phyloP scores from a whole-genome alignment of 1,284 basidiomycete species.

The Apiotrichum mycotoxinovorans region DNA sequence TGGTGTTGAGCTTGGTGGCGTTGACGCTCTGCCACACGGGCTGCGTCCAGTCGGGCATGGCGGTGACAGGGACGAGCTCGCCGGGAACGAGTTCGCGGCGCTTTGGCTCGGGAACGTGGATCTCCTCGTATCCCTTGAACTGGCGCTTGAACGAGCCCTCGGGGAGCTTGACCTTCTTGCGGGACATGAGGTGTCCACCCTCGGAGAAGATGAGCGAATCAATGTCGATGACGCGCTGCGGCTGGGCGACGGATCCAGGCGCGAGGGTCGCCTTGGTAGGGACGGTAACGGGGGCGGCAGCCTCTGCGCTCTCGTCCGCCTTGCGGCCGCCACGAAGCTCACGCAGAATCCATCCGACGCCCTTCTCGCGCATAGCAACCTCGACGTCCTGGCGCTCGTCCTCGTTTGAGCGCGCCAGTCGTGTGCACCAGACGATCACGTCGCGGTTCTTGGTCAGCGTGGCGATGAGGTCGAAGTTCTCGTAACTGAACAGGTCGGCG shows the following conservation, averaged over 20 bases:
- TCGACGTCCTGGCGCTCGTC: constrained; percentile 91
- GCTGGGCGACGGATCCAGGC: constrained; percentile 81
- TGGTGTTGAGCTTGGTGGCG: constrained; percentile 65
- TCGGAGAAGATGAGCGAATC: constrained; percentile 94
- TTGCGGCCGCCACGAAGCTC: constrained; percentile 74
- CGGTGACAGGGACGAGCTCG: constrained; percentile 71
- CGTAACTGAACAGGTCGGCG: constrained; percentile 96
- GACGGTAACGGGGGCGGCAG: constrained; percentile 55
- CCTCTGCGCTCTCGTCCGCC: constrained; percentile 52
- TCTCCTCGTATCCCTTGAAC: constrained; percentile 96
- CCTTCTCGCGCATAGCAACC: constrained; percentile 97
- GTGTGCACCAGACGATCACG: constrained; percentile 96
- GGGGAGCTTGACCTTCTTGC: constrained; percentile 96
- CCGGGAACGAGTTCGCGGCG: constrained; percentile 62
- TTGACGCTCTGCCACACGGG: constrained; percentile 67
- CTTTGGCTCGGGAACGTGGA: constrained; percentile 93
- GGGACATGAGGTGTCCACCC: constrained; percentile 94
- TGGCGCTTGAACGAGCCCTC: constrained; percentile 97
- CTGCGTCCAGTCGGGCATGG: constrained; percentile 81
- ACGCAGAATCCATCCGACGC: constrained; percentile 90
- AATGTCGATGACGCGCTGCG: constrained; percentile 81
- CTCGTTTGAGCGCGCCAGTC: constrained; percentile 82
- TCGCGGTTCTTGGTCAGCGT: constrained; percentile 94
- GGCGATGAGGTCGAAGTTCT: constrained; percentile 82
- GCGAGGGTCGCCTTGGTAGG: constrained; percentile 84